A percentile compares a stretch with the other conserved stretches of the same genome.
These are phyloP conservation scores for Diaporthe capsici DNA, from an alignment of 2,329 filamentous ascomycete genomes.

Conservation along the genomic window DNA sequence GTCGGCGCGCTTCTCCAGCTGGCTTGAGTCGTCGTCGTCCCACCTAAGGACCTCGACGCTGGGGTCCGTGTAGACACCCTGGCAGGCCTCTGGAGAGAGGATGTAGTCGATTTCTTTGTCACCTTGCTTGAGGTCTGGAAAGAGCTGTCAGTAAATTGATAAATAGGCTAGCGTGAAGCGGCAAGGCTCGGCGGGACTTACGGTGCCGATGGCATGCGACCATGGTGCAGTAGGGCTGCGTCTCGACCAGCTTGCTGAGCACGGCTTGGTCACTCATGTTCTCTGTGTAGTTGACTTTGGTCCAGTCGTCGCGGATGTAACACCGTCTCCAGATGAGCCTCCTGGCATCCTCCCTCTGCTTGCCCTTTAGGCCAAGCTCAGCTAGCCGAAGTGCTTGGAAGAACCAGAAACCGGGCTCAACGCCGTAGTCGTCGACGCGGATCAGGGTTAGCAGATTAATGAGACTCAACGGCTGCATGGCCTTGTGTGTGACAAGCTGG, in stretches of 20 bases:
- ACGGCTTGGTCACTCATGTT: slow-evolving; percentile 80
- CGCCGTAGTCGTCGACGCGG: slow-evolving; percentile 59
- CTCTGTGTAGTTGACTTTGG: slow-evolving; percentile 81
- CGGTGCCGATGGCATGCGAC: slow-evolving; percentile 74
- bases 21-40: slow-evolving; percentile 69
- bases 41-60: slow-evolving; percentile 71
- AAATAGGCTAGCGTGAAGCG: not conserved
- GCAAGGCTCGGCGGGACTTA: slow-evolving; percentile 58
- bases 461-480: slow-evolving; percentile 74
- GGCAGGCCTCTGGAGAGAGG: slow-evolving; percentile 65
- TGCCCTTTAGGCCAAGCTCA: slow-evolving; percentile 67
- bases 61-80: slow-evolving; percentile 73
- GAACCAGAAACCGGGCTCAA: slow-evolving; percentile 78
- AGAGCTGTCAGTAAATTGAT: slow-evolving; percentile 50
- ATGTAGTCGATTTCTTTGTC: slow-evolving; percentile 60
- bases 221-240: slow-evolving; percentile 78
- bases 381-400: slow-evolving; percentile 78
- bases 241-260: slow-evolving; percentile 72
- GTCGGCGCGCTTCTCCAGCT: slow-evolving; percentile 76
- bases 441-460: slow-evolving; percentile 88
- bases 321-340: slow-evolving; percentile 88
- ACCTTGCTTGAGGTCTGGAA: slow-evolving; percentile 49
- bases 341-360: slow-evolving; percentile 70
- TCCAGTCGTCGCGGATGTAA: slow-evolving; percentile 89
- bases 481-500: slow-evolving; percentile 78